Conservation (phyloP, 768 basidiomycete species). For the Holtermanniella nyarrowii region DNA sequence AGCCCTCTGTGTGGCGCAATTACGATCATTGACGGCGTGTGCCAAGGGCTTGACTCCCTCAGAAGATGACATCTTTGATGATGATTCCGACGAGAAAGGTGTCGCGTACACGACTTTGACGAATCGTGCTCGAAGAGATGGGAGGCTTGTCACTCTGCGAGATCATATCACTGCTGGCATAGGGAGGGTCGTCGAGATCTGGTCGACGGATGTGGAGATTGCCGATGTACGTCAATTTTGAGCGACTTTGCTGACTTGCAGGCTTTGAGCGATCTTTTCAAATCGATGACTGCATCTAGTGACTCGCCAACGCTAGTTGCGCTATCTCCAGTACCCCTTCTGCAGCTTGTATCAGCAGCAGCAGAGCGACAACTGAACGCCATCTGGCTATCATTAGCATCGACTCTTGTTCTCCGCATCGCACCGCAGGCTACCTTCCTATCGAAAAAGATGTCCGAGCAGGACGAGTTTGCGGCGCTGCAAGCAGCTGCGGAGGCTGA, state of each 20-base stretch:
- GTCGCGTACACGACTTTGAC: constrained; percentile 23
- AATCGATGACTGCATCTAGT: constrained; percentile 72
- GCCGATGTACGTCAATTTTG: constrained; percentile 53
- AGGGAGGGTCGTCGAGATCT: constrained; percentile 55
- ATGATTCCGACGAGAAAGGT: constrained; percentile 51
- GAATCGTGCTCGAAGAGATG: constrained; percentile 50
- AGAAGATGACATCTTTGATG: constrained; percentile 55
- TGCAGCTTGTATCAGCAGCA: constrained; percentile 32
- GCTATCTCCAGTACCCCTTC: constrained; percentile 64
- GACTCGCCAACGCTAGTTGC: constrained; percentile 65
- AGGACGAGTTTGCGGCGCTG: constrained; percentile 11
- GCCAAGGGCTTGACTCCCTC: constrained; percentile 76
- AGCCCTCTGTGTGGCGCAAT: constrained; percentile 1
- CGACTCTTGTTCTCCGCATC: constrained; percentile 69
- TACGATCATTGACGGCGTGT: constrained; percentile 67
- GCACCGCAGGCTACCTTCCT: constrained; percentile 53
- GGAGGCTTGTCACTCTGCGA: constrained; percentile 46
- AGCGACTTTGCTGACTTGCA: constrained; percentile 31
- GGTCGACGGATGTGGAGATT: constrained; percentile 68
- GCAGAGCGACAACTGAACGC: constrained; percentile 31
- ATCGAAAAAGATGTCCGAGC: constrained; percentile 40
- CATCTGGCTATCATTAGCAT: constrained; percentile 73
- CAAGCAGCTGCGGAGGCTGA: constrained; percentile 19
- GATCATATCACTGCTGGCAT: constrained; percentile 57
- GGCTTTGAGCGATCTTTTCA: constrained; percentile 74